These are phyloP conservation scores for Zychaea mexicana DNA, from an alignment of 371 early-diverging fungal species.

Conservation along the genomic window DNA sequence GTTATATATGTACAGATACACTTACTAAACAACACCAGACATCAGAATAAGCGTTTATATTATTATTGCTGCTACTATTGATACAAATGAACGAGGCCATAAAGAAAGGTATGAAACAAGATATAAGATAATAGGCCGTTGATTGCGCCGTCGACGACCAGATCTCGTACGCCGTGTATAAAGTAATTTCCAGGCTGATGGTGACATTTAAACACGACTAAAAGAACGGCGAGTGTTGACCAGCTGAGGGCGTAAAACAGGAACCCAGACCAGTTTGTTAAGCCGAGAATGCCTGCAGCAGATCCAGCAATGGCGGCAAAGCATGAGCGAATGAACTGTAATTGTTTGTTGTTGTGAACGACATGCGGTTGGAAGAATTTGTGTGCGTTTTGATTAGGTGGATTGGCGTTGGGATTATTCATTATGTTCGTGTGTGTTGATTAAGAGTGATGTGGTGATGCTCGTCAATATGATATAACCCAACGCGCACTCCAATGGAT, in stretches of 20 bases:
- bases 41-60: not conserved
- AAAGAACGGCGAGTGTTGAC: conserved; percentile 53
- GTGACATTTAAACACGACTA: conserved; percentile 44
- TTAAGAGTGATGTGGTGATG: not conserved
- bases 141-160: conserved; percentile 68
- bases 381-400: conserved; percentile 41
- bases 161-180: conserved; percentile 48
- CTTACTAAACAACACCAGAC: conserved; percentile 39
- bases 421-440: not conserved
- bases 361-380: conserved; percentile 60
- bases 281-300: conserved; percentile 79
- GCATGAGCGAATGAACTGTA: conserved; percentile 76
- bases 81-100: conserved; percentile 83
- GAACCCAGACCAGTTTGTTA: conserved; percentile 73
- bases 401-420: conserved; percentile 18
- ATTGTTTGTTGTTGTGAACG: conserved; percentile 65
- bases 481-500: not conserved
- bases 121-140: conserved; percentile 78
- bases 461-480: not conserved
- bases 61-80: conserved; percentile 40
- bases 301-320: conserved; percentile 78
- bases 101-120: conserved; percentile 85
- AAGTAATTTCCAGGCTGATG: conserved; percentile 44
- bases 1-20: not conserved
- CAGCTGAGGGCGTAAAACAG: conserved; percentile 74